Percentiles rank a stretch among this genome's conserved stretches.
These are phyloP conservation scores for Trichoderma orchidacearum DNA, from an alignment of 495 filamentous ascomycete genomes.

Conservation along the genomic window DNA sequence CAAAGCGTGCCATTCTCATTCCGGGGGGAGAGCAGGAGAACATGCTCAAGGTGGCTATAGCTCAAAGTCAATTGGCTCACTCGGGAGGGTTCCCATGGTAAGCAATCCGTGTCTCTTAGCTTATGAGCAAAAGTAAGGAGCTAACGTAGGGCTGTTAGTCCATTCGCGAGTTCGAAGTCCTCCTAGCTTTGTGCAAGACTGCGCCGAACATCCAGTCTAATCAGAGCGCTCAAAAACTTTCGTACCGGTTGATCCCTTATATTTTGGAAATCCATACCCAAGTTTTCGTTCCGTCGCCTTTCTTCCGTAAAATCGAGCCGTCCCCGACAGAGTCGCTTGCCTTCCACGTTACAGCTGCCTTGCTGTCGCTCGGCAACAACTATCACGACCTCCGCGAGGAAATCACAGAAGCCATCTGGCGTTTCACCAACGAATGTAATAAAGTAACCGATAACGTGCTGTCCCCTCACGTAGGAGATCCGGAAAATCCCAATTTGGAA, in stretches of 20 bases:
- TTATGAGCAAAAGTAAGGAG: not conserved
- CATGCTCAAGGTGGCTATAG: constrained; percentile 16
- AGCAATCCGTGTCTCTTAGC: constrained; percentile 1
- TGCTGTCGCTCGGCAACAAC: constrained; percentile 63
- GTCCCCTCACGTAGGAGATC: constrained; percentile 34
- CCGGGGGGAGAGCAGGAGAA: constrained; percentile 16
- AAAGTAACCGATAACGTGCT: constrained; percentile 27
- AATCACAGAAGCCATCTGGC: constrained; percentile 44
- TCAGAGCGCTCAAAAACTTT: constrained; percentile 60
- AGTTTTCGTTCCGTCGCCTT: constrained; percentile 62
- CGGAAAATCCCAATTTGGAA: constrained; percentile 37
- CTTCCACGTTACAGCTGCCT: constrained; percentile 59
- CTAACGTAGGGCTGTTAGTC: constrained; percentile 21
- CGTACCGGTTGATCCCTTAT: constrained; percentile 63
- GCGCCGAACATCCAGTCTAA: constrained; percentile 52
- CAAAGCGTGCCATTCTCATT: constrained; percentile 35
- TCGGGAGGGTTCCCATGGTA: constrained; percentile 39
- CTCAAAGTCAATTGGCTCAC: constrained; percentile 12
- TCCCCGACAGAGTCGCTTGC: constrained; percentile 84
- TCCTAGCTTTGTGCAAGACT: constrained; percentile 80
- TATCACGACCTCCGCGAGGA: constrained; percentile 49
- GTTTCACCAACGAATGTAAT: constrained; percentile 54
- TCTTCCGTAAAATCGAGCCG: constrained; percentile 66
- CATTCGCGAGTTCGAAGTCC: constrained; percentile 75
- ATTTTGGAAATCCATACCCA: constrained; percentile 71